Conservation (phyloP, 2,329 filamentous ascomycete species). For the Aureobasidium melanogenum region DNA sequence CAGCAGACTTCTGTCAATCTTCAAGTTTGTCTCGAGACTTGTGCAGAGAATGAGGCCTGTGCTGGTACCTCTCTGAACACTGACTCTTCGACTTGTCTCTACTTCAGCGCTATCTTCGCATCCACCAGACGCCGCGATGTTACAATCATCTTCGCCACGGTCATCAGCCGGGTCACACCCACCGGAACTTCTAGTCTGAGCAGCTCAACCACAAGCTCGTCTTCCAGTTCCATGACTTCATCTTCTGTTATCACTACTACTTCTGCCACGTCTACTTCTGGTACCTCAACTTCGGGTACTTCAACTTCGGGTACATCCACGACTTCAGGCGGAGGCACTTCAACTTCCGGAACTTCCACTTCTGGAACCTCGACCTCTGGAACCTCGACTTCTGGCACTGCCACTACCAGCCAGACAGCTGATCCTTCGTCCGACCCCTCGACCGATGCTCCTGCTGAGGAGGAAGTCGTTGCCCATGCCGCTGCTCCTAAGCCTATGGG, state of each 20-base stretch:
- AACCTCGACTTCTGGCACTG: neutral
- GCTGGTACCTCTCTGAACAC: neutral
- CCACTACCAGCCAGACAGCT: neutral
- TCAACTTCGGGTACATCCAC: neutral
- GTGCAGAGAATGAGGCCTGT: neutral
- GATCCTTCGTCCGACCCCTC: neutral
- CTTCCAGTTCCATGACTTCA: neutral
- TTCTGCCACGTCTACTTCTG: neutral
- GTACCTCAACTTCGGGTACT: neutral
- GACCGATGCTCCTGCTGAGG: neutral
- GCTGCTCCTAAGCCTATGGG: neutral
- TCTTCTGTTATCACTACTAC: neutral
- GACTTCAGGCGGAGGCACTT: neutral
- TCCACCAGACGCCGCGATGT: neutral
- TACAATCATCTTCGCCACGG: neutral
- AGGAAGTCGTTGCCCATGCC: neutral
- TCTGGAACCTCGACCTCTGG: neutral
- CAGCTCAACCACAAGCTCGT: neutral
- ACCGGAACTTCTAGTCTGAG: neutral
- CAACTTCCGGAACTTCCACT: neutral
- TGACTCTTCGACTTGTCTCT: neutral
- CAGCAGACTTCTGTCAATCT: neutral
- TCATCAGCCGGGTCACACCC: neutral
- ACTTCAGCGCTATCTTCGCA: neutral
- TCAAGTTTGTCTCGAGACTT: neutral